Conservation (phyloP, 78 protist species). For the Dictyostelium discoideum region dicty_2.7 NC_007089.4:903001-903500, state of each 20-base stretch:
- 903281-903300: neutral
- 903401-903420: neutral
- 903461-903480: neutral
- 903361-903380: neutral
- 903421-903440: neutral
- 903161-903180: neutral
- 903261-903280: neutral
- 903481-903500: neutral
- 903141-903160: neutral
- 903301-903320: neutral
- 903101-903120: conserved; percentile 7
- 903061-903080: neutral
- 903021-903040: neutral
- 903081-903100: neutral
- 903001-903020: neutral
- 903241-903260: neutral
- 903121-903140: conserved; percentile 3
- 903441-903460: neutral
- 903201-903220: conserved; percentile 7
- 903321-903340: neutral
- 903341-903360: neutral
- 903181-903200: neutral
- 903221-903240: neutral
- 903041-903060: neutral
- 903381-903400: neutral